A percentile compares a stretch with the other conserved stretches of the same genome.
phyloP scores from a whole-genome alignment of 441 rosid species.

The Capsella rubella region DNA sequence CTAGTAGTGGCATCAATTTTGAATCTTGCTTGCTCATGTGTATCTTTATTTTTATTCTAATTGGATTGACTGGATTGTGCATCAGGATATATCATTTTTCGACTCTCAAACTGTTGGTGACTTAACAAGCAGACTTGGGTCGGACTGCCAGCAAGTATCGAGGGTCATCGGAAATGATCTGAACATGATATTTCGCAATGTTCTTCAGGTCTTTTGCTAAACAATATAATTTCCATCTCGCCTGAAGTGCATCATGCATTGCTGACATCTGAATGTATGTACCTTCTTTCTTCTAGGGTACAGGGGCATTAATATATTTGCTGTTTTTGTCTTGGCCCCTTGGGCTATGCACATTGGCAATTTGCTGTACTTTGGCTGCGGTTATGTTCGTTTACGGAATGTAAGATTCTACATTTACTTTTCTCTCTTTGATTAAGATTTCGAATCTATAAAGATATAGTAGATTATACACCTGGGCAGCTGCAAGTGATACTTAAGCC shows the following conservation, averaged over 20 bases:
- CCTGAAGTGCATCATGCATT: slow-evolving; percentile 14
- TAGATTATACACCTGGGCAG: background rate
- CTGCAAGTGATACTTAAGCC: slow-evolving; percentile 22
- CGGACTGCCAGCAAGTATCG: slow-evolving; percentile 98
- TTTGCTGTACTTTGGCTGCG: slow-evolving; percentile 77
- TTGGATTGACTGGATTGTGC: slow-evolving; percentile 21
- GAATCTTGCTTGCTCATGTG: slow-evolving; percentile 34
- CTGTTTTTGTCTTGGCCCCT: slow-evolving; percentile 83
- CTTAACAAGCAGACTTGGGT: slow-evolving; percentile 97
- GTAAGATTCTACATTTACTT: slow-evolving; percentile 57
- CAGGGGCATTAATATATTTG: slow-evolving; percentile 88
- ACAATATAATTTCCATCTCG: slow-evolving; percentile 14
- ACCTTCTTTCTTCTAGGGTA: slow-evolving; percentile 65
- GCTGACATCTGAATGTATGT: slow-evolving; percentile 37
- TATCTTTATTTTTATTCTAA: background rate
- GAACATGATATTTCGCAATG: slow-evolving; percentile 84
- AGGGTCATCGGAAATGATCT: slow-evolving; percentile 94
- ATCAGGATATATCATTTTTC: slow-evolving; percentile 91
- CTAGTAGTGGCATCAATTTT: slow-evolving; percentile 16
- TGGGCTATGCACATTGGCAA: slow-evolving; percentile 77
- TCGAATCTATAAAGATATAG: background rate
- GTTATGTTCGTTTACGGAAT: slow-evolving; percentile 82
- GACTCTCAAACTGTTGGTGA: slow-evolving; percentile 97
- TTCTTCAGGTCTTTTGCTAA: slow-evolving; percentile 75
- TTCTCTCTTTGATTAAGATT: slow-evolving; percentile 1